A percentile compares a stretch with the other conserved stretches of the same genome.
phyloP scores from a whole-genome alignment of 352 stramenopile species.

The Phytophthora idaei region DNA sequence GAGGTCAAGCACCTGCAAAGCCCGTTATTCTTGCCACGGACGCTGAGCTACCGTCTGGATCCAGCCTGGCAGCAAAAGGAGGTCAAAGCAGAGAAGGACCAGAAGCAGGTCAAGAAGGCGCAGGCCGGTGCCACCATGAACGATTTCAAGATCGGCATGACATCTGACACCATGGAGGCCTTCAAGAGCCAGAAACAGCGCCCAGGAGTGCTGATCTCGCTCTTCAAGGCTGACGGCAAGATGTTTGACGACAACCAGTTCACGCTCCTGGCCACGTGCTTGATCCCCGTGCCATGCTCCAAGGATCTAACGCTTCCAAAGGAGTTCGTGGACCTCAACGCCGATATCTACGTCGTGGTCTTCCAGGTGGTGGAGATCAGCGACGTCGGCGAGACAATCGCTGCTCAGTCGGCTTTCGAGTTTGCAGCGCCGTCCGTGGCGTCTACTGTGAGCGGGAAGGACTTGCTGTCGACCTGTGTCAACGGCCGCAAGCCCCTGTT shows the following conservation, averaged over 20 bases:
- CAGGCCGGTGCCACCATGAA: constrained; percentile 41
- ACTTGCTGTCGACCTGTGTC: constrained; percentile 44
- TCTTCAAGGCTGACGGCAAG: constrained; percentile 52
- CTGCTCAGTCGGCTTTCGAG: constrained; percentile 35
- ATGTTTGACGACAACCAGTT: constrained; percentile 70
- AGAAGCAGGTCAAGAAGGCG: constrained; percentile 8
- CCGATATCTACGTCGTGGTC: constrained; percentile 55
- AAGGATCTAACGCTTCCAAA: constrained; percentile 61
- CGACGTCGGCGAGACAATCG: constrained; percentile 48
- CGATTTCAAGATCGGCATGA: constrained; percentile 77
- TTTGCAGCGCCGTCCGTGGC: constrained; percentile 40
- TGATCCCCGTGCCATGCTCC: constrained; percentile 67
- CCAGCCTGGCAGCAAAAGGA: constrained; percentile 31
- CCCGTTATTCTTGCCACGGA: constrained; percentile 77
- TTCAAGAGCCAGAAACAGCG: constrained; percentile 65
- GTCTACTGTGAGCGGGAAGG: constrained; percentile 41
- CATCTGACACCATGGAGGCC: constrained; percentile 58
- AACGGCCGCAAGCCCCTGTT: constrained; percentile 56
- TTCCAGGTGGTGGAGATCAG: constrained; percentile 76
- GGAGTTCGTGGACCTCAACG: constrained; percentile 44
- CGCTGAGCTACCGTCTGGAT: constrained; percentile 77
- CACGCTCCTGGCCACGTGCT: constrained; percentile 55
- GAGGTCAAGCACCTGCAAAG: constrained; percentile 74
- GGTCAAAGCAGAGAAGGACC: constrained; percentile 20
- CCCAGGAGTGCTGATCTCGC: constrained; percentile 57